Conservation (phyloP, 257 asterid genomes). For the Leonotis leonurus region DNA sequence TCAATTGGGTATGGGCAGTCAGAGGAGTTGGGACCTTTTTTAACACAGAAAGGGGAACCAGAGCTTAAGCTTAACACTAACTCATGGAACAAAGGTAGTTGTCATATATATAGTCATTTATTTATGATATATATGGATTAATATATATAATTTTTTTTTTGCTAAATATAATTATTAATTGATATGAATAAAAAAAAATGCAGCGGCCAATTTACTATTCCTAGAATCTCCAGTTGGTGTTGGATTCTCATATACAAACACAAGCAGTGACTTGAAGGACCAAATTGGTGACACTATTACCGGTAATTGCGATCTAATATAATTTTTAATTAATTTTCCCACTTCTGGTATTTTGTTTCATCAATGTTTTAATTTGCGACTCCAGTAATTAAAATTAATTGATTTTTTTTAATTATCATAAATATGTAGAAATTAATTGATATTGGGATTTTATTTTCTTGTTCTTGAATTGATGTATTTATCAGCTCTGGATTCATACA, state of each 20-base stretch:
- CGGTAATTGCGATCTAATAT: no score
- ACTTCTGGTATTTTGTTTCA: not conserved
- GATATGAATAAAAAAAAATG: no score
- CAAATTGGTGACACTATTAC: conserved; percentile 56
- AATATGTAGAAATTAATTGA: no score
- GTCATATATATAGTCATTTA: not conserved
- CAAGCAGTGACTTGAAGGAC: conserved; percentile 41
- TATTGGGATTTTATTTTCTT: no score
- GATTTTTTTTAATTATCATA: no score
- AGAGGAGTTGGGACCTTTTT: conserved; percentile 86
- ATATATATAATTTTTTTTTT: no score
- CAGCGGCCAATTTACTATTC: conserved; percentile 74
- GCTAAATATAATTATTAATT: no score
- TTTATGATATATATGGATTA: no score
- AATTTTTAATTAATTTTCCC: no score
- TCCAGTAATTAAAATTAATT: no score
- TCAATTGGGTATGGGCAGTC: conserved; percentile 77
- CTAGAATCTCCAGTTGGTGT: conserved; percentile 88
- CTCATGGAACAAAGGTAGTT: conserved; percentile 76
- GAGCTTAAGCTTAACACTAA: conserved; percentile 55
- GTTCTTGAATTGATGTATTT: no score
- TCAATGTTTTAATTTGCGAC: not conserved
- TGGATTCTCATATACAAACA: conserved; percentile 91
- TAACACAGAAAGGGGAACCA: conserved; percentile 60
- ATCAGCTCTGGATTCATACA: conserved; percentile 67